A percentile compares a stretch with the other conserved stretches of the same genome.
Conservation (phyloP, 2,329 filamentous ascomycete genomes). For the Gliomastix tumulicola region DNA sequence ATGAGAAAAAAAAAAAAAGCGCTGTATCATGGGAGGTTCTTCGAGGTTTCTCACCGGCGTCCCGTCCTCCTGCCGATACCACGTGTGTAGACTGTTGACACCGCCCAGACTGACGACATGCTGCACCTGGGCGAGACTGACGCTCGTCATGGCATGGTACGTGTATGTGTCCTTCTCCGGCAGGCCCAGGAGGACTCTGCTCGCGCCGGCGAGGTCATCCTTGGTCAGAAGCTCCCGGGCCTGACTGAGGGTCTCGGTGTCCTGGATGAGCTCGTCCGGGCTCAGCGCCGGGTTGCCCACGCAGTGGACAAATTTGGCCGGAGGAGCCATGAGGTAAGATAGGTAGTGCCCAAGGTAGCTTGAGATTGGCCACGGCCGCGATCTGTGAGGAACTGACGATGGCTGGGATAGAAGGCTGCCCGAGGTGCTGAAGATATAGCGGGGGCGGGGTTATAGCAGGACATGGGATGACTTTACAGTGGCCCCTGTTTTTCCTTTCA, state of each 20-base stretch:
- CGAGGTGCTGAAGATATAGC: too few relatives aligned
- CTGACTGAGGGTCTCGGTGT: conserved; percentile 27
- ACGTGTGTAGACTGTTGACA: conserved; percentile 38
- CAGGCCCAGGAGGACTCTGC: conserved; percentile 34
- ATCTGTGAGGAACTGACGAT: too few relatives aligned
- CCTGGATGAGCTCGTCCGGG: conserved; percentile 29
- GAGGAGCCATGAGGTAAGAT: too few relatives aligned
- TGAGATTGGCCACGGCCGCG: too few relatives aligned
- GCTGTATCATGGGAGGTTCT: neutral
- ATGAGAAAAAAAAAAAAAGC: conserved; percentile 1
- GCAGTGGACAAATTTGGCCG: conserved; percentile 29
- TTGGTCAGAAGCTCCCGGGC: conserved; percentile 27
- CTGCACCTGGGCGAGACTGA: conserved; percentile 41
- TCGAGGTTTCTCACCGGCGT: conserved; percentile 17
- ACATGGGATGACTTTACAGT: too few relatives aligned
- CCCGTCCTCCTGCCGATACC: conserved; percentile 35
- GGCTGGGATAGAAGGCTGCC: too few relatives aligned
- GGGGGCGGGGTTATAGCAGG: too few relatives aligned
- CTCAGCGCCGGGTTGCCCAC: conserved; percentile 36
- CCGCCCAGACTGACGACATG: conserved; percentile 33
- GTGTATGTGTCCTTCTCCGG: conserved; percentile 36
- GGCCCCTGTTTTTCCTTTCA: too few relatives aligned
- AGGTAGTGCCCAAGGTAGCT: too few relatives aligned
- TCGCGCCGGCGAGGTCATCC: conserved; percentile 34
- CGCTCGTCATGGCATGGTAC: conserved; percentile 44